Evolutionary conservation across 768 basidiomycete species (phyloP), one percentile per base, ranked within the genome.

Genomic region (Cyclocybe aegerita): DNA sequence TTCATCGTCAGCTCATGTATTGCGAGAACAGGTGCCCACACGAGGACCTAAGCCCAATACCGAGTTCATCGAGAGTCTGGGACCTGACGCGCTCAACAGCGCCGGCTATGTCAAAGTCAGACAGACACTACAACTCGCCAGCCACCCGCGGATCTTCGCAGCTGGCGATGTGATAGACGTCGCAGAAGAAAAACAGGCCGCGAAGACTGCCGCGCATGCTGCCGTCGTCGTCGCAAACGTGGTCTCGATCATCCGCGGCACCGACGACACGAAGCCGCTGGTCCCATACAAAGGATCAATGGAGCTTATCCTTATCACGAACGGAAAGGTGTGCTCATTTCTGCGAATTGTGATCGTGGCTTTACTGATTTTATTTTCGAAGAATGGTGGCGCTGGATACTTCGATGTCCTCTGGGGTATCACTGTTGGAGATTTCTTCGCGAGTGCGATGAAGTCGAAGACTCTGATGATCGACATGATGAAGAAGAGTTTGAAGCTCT

Each of bases 111-210:
- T 86, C 43, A 78, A 76, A 49, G 74, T 88, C n/a, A 61, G 65
- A 32, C 71, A 81, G 2, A 85, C 82, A 1, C 70, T 88, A 35
- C 83, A 86, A 57, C 61, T 88, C 6, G 58, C 57, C n/a, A 67
- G 64, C 0, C 65, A 83, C 60, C 67, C 78, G 0, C 72, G 72
- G 46, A 77, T 88, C 11, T 86, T 83, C 50, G 88, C 86, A 0
- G 73, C 68, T 3, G 86, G 86, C 4, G 87, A 89, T 58, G 73
- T 82, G 48, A 76, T 82, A 48, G 82, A 85, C 39, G 81, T 78
- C 71, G 50, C 66, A 1, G 87, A 87, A 63, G 80, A 86, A 64
- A 87, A 86, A 57, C 83, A 75, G 43, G 62, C 65, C 4, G 63
- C 52, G 11, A 86, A 88, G 61, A 70, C 68, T 0, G 16, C 41